Evolutionary conservation across 208 protist genomes (phyloP).

Genomic region (Lotmaria passim): DNA sequence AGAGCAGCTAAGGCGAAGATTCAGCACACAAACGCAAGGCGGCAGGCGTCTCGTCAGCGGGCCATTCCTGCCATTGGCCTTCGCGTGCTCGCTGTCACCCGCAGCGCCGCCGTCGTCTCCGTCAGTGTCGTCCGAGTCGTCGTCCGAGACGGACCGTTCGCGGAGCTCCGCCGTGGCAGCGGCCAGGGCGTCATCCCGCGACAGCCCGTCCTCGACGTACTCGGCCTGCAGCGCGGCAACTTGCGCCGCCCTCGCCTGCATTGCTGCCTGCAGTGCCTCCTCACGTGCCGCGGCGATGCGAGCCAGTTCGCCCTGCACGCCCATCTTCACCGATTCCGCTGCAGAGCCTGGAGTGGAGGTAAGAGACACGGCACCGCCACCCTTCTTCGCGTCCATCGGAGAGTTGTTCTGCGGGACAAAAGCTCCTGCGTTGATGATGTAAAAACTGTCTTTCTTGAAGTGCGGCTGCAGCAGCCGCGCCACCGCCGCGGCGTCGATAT

Average conservation of each 20-base stretch:
- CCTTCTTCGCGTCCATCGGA: conserved; percentile 13
- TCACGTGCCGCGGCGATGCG: conserved; percentile 59
- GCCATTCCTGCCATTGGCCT: conserved; percentile 8
- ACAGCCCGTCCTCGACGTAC: conserved; percentile 81
- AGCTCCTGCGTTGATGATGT: conserved; percentile 19
- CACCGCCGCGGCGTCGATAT: conserved; percentile 25
- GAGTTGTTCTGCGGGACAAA: conserved; percentile 15
- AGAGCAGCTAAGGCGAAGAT: conserved; percentile 3
- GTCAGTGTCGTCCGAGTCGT: conserved; percentile 32
- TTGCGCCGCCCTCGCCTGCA: conserved; percentile 32
- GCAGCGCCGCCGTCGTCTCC: conserved; percentile 16
- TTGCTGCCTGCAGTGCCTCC: conserved; percentile 34
- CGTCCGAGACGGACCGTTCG: conserved; percentile 41
- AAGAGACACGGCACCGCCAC: background rate
- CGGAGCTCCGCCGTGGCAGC: conserved; percentile 49
- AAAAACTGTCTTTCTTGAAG: conserved; percentile 27
- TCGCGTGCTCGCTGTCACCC: conserved; percentile 4
- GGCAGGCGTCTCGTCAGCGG: conserved; percentile 35
- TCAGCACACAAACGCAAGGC: conserved; percentile 32
- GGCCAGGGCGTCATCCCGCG: conserved; percentile 46
- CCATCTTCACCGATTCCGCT: background rate
- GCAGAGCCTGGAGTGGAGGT: background rate
- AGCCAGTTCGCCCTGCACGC: conserved; percentile 47
- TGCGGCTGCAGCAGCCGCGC: conserved; percentile 26
- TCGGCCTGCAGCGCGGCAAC: conserved; percentile 42